Conservation (phyloP, 1,284 basidiomycete species). For the Cutaneotrichosporon dermatis region DNA sequence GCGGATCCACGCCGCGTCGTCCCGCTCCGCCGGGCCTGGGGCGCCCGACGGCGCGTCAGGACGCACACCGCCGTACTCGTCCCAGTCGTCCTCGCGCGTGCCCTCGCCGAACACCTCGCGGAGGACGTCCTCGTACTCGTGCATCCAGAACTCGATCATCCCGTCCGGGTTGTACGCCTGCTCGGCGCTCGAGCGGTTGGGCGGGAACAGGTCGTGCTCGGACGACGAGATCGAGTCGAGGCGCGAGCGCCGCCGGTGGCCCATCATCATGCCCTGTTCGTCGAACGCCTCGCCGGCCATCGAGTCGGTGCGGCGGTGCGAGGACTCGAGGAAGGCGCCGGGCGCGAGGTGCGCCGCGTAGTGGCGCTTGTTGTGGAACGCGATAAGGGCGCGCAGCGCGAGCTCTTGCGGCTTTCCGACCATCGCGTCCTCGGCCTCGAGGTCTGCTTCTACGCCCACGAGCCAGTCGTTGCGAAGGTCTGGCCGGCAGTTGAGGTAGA, state of each 20-base stretch:
- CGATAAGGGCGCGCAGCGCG: slow-evolving; percentile 87
- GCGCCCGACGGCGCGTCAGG: slow-evolving; percentile 6
- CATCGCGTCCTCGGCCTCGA: slow-evolving; percentile 61
- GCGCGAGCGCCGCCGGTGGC: slow-evolving; percentile 16
- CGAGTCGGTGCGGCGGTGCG: slow-evolving; percentile 24
- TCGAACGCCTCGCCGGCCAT: slow-evolving; percentile 22
- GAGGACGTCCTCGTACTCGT: slow-evolving; percentile 55
- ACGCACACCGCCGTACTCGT: slow-evolving; percentile 17
- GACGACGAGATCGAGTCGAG: slow-evolving; percentile 17
- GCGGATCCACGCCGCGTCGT: slow-evolving; percentile 42
- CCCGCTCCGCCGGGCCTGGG: slow-evolving; percentile 24
- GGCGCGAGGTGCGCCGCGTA: slow-evolving; percentile 28
- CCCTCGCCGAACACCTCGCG: slow-evolving; percentile 52
- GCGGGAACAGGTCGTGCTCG: slow-evolving; percentile 53
- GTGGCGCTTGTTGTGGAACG: slow-evolving; percentile 62
- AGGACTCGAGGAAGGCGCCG: slow-evolving; percentile 1
- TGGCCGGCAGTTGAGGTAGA: slow-evolving; percentile 94
- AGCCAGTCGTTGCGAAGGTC: slow-evolving; percentile 98
- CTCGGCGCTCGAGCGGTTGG: slow-evolving; percentile 37
- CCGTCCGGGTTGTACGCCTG: slow-evolving; percentile 52
- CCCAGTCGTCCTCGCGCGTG: slow-evolving; percentile 26
- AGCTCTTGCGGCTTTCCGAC: slow-evolving; percentile 80
- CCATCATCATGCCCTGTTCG: slow-evolving; percentile 5
- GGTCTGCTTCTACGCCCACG: slow-evolving; percentile 86
- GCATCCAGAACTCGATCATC: slow-evolving; percentile 53